phyloP scores from a whole-genome alignment of 139 green algal genomes.

The Closterium sp. region DNA sequence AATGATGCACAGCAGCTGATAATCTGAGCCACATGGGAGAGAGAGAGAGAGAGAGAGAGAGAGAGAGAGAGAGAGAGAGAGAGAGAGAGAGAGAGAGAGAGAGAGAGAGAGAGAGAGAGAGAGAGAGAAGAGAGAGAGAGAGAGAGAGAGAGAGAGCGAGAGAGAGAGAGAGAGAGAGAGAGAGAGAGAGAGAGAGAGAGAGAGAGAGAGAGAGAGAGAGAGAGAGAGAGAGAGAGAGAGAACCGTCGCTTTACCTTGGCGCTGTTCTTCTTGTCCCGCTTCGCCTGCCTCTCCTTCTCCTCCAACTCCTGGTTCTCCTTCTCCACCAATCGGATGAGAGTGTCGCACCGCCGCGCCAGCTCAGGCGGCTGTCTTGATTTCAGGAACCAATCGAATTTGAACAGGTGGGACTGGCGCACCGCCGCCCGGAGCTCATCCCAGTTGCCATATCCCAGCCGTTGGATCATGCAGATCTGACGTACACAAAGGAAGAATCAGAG shows the following conservation, averaged over 20 bases:
- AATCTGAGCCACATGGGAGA: no score
- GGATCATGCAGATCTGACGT: constrained; percentile 81
- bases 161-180: no score
- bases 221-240: no score
- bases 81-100: no score
- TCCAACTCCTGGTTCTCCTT: constrained; percentile 77
- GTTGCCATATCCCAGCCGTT: constrained; percentile 92
- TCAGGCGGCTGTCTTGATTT: constrained; percentile 87
- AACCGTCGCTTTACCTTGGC: neutral
- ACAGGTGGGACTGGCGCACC: constrained; percentile 87
- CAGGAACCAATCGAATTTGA: constrained; percentile 99
- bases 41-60: no score
- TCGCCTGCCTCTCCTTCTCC: constrained; percentile 39
- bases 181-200: no score
- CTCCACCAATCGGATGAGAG: constrained; percentile 97
- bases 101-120: no score
- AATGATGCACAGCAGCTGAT: no score
- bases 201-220: no score
- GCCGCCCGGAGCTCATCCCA: constrained; percentile 98
- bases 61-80: no score
- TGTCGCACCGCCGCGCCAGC: constrained; percentile 80
- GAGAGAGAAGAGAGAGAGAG: no score
- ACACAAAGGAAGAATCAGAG: neutral
- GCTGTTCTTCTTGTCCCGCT: constrained; percentile 27
- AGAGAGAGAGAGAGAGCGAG: no score